These are phyloP conservation scores for Candida tammaniensis DNA, from an alignment of 805 yeast genomes.

Conservation along the genomic window DNA sequence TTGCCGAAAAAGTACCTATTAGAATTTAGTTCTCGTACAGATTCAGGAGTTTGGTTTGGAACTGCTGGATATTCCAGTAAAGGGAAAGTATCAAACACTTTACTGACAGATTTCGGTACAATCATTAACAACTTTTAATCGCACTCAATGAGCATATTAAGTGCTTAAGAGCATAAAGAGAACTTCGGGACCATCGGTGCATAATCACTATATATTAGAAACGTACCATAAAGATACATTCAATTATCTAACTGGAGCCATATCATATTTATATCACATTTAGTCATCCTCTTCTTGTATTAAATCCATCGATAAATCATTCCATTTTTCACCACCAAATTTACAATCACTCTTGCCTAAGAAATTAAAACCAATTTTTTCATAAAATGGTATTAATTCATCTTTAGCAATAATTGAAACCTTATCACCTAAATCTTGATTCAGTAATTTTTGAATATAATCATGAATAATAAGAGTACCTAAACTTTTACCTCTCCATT, in stretches of 20 bases:
- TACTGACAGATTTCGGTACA: slow-evolving; percentile 42
- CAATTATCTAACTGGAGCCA: neutral
- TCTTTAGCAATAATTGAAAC: slow-evolving; percentile 74
- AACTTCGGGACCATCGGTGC: slow-evolving; percentile 5
- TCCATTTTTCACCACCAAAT: slow-evolving; percentile 61
- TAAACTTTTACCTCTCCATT: slow-evolving; percentile 75
- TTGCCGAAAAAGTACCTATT: slow-evolving; percentile 13
- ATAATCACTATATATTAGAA: no score
- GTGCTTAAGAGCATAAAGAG: neutral
- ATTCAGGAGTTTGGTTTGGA: slow-evolving; percentile 14
- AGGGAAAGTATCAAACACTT: slow-evolving; percentile 53
- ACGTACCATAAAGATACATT: neutral
- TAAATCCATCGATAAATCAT: slow-evolving; percentile 51
- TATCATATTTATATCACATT: neutral
- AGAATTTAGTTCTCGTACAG: slow-evolving; percentile 20
- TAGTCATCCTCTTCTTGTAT: slow-evolving; percentile 41
- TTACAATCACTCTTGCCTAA: slow-evolving; percentile 61
- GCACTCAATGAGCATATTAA: no score
- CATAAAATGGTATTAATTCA: slow-evolving; percentile 70
- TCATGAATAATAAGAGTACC: slow-evolving; percentile 84
- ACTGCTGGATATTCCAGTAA: slow-evolving; percentile 39
- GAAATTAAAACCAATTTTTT: slow-evolving; percentile 73
- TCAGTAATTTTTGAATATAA: slow-evolving; percentile 83
- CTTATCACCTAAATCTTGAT: slow-evolving; percentile 80
- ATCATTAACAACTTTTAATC: no score